These are phyloP conservation scores for Oryza glaberrima DNA, from an alignment of 176 grass and related monocot species.

Conservation along the genomic window DNA sequence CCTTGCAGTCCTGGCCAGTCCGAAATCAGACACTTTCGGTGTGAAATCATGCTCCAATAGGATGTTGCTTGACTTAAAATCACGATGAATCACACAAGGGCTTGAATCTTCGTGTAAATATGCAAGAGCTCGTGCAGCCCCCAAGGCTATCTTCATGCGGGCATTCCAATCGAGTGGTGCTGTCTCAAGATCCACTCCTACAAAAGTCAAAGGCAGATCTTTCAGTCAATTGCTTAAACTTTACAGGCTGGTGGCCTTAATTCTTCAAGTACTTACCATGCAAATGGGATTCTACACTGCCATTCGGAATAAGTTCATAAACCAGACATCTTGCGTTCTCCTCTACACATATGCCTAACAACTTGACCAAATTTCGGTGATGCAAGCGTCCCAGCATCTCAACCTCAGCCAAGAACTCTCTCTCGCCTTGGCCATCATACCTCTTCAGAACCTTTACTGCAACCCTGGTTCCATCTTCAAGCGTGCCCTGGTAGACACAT, in stretches of 20 bases:
- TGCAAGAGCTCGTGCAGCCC: slow-evolving; percentile 84
- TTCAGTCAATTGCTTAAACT: slow-evolving; percentile 30
- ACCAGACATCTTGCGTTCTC: slow-evolving; percentile 84
- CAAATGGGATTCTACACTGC: slow-evolving; percentile 95
- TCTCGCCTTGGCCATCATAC: slow-evolving; percentile 75
- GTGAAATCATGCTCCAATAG: slow-evolving; percentile 90
- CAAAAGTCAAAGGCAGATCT: neutral
- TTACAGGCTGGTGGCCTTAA: slow-evolving; percentile 27
- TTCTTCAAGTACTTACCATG: slow-evolving; percentile 72
- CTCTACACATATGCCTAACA: slow-evolving; percentile 91
- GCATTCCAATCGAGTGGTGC: slow-evolving; percentile 86
- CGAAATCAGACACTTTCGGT: slow-evolving; percentile 97
- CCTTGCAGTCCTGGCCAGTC: slow-evolving; percentile 81
- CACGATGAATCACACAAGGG: slow-evolving; percentile 93
- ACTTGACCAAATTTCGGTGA: slow-evolving; percentile 94
- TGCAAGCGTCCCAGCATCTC: slow-evolving; percentile 98
- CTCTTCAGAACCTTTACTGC: slow-evolving; percentile 97
- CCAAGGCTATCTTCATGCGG: slow-evolving; percentile 92
- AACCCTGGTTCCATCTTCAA: slow-evolving; percentile 76
- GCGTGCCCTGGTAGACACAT: slow-evolving; percentile 77
- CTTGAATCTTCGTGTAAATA: slow-evolving; percentile 98
- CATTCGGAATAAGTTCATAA: slow-evolving; percentile 97
- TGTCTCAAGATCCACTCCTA: slow-evolving; percentile 68
- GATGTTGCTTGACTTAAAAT: slow-evolving; percentile 99
- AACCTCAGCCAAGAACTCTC: slow-evolving; percentile 92